These are phyloP conservation scores for Fusarium graminum DNA, from an alignment of 2,329 filamentous ascomycete species.

Conservation along the genomic window DNA sequence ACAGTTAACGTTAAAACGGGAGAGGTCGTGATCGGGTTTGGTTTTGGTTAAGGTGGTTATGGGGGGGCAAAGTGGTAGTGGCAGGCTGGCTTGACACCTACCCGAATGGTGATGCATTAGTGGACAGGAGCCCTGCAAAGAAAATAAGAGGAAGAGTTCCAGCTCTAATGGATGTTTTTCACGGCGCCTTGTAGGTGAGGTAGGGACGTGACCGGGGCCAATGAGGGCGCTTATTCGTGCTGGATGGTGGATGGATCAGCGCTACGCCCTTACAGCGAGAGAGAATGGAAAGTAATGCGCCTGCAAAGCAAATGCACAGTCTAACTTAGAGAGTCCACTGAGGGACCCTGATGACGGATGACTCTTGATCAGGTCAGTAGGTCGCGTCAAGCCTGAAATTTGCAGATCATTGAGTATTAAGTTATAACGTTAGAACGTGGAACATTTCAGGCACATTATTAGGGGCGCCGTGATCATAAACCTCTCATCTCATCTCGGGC, in stretches of 20 bases:
- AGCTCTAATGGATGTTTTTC: conserved; percentile 32
- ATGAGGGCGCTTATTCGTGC: conserved; percentile 48
- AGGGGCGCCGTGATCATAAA: neutral
- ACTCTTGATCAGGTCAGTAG: conserved; percentile 18
- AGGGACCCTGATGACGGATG: conserved; percentile 37
- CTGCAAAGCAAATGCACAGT: conserved; percentile 11
- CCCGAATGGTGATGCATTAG: conserved; percentile 51
- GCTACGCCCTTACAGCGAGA: conserved; percentile 47
- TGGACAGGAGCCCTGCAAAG: conserved; percentile 49
- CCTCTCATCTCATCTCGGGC: neutral
- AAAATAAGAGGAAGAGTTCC: conserved; percentile 50
- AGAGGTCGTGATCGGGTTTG: conserved; percentile 32
- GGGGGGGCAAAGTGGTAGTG: conserved; percentile 34
- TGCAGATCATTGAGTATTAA: neutral
- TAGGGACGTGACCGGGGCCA: conserved; percentile 50
- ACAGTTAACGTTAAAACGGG: conserved; percentile 35
- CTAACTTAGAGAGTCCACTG: conserved; percentile 2
- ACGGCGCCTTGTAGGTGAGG: conserved; percentile 38
- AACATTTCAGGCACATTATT: neutral
- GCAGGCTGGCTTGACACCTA: conserved; percentile 33
- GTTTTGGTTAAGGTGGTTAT: conserved; percentile 20
- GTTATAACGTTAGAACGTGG: neutral
- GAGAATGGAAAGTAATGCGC: conserved; percentile 7
- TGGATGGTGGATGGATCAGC: conserved; percentile 32
- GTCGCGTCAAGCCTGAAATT: conserved; percentile 12